Evolutionary conservation across 345 rosid genomes (phyloP).

Genomic region (Rhodamnia argentea): DNA sequence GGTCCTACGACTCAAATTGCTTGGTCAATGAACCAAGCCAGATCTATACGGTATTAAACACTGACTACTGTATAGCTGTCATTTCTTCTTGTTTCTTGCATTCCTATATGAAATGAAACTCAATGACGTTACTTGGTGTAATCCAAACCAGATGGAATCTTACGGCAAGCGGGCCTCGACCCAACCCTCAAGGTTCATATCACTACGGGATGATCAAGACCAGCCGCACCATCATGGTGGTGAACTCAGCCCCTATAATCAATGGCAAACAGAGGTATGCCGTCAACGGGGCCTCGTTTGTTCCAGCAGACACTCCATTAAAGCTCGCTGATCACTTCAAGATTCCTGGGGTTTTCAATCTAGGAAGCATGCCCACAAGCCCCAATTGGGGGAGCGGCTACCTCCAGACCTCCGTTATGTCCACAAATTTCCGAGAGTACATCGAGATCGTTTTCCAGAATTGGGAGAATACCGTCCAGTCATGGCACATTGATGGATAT

Average conservation of each 20-base stretch:
- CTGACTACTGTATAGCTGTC: neutral
- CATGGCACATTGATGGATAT: constrained; percentile 80
- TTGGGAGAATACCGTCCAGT: constrained; percentile 69
- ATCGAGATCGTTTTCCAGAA: constrained; percentile 84
- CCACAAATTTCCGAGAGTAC: constrained; percentile 53
- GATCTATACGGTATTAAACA: constrained; percentile 52
- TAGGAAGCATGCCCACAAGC: constrained; percentile 54
- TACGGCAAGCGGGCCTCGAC: constrained; percentile 93
- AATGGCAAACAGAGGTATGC: constrained; percentile 86
- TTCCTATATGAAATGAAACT: neutral
- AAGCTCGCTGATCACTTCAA: constrained; percentile 88
- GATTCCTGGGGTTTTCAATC: constrained; percentile 74
- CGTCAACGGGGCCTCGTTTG: constrained; percentile 63
- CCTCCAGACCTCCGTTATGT: constrained; percentile 68
- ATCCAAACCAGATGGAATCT: constrained; percentile 54
- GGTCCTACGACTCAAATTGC: constrained; percentile 63
- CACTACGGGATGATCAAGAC: constrained; percentile 85
- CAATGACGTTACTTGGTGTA: neutral
- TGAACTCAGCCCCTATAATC: constrained; percentile 65
- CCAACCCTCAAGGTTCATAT: constrained; percentile 97
- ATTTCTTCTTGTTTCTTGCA: neutral
- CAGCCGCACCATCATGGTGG: constrained; percentile 55
- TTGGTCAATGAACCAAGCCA: constrained; percentile 74
- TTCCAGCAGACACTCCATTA: constrained; percentile 72
- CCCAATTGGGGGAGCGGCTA: constrained; percentile 57